Conservation (phyloP, 495 filamentous ascomycete species). For the Immersiella caudata region DNA sequence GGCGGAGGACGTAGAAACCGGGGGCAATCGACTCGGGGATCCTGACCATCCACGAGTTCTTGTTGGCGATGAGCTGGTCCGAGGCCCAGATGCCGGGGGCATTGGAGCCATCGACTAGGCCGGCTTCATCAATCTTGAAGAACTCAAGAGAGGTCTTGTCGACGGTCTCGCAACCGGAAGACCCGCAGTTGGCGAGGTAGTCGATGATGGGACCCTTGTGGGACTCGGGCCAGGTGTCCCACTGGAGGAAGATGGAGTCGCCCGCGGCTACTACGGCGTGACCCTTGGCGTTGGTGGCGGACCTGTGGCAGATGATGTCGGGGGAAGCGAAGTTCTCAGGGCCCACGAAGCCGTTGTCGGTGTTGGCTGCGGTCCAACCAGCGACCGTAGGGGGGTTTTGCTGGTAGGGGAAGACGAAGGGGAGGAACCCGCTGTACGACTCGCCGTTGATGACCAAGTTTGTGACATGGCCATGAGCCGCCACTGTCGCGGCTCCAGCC, state of each 20-base stretch:
- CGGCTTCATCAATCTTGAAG: conserved; percentile 74
- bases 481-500: conserved; percentile 55
- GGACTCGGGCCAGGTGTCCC: conserved; percentile 52
- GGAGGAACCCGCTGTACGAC: conserved; percentile 47
- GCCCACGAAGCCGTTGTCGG: conserved; percentile 63
- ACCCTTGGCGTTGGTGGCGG: conserved; percentile 43
- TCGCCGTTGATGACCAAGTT: conserved; percentile 62
- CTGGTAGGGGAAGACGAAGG: conserved; percentile 42
- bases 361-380: conserved; percentile 58
- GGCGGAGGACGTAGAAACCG: conserved; percentile 77
- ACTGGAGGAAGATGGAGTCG: conserved; percentile 48
- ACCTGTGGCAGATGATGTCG: conserved; percentile 58
- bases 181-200: conserved; percentile 70
- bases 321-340: conserved; percentile 42
- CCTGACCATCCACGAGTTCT: conserved; percentile 69
- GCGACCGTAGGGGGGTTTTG: conserved; percentile 52
- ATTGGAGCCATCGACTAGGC: conserved; percentile 55
- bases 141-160: conserved; percentile 69
- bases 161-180: conserved; percentile 65
- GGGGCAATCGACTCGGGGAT: conserved; percentile 65
- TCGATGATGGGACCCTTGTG: conserved; percentile 68
- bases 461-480: conserved; percentile 63
- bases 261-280: conserved; percentile 50
- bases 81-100: conserved; percentile 54
- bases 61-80: conserved; percentile 62